Evolutionary conservation across 768 basidiomycete genomes (phyloP).

Genomic region (Collybiopsis luxurians): DNA sequence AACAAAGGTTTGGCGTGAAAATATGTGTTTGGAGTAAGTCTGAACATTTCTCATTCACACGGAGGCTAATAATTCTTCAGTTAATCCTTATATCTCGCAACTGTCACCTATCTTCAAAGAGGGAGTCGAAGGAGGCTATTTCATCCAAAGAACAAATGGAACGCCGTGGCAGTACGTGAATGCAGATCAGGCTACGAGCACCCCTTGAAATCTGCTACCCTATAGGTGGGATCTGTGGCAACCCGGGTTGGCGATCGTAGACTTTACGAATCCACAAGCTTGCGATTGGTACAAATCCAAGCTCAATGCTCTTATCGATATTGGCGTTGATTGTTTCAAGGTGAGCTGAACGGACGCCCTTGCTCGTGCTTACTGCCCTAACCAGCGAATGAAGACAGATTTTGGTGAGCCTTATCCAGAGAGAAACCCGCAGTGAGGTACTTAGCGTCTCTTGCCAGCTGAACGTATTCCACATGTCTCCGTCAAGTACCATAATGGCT

Average conservation of each 20-base stretch:
- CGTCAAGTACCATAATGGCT: constrained; percentile 63
- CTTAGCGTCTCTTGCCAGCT: not conserved
- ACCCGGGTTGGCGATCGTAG: constrained; percentile 59
- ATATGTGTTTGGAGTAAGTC: constrained; percentile 69
- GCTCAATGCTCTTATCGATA: constrained; percentile 46
- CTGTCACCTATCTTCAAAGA: constrained; percentile 68
- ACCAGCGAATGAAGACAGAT: constrained; percentile 47
- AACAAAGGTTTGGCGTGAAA: constrained; percentile 61
- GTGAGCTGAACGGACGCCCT: constrained; percentile 21
- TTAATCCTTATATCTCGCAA: constrained; percentile 76
- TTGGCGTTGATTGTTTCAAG: constrained; percentile 61
- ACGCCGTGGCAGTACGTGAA: constrained; percentile 61
- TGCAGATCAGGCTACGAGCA: not conserved
- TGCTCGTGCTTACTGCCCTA: too few relatives aligned
- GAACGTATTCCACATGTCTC: constrained; percentile 71
- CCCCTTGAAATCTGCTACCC: constrained; percentile 9
- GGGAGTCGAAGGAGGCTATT: constrained; percentile 62
- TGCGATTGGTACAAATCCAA: constrained; percentile 54
- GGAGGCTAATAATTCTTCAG: constrained; percentile 23
- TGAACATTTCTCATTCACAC: not conserved
- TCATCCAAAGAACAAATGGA: constrained; percentile 67
- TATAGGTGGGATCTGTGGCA: constrained; percentile 64
- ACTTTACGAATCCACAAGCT: constrained; percentile 55
- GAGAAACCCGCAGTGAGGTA: not conserved
- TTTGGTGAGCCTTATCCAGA: constrained; percentile 40